Evolutionary conservation across 306 rosid genomes (phyloP), one percentile per base, ranked within the genome.

Genomic region (Castanea mollissima): DNA sequence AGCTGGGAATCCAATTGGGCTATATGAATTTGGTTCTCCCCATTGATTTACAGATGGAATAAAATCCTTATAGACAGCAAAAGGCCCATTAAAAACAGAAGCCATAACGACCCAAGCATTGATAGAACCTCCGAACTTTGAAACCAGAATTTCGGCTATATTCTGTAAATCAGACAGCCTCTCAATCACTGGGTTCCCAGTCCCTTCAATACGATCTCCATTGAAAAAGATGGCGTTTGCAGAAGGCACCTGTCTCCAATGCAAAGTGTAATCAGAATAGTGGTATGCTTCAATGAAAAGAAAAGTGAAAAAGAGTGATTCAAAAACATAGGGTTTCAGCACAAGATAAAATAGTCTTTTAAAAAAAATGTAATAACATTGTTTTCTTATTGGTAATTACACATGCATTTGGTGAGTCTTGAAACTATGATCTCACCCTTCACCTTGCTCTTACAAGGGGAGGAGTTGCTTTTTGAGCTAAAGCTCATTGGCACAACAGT

Each of bases 61-160:
- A 79, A 95, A 92, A 77, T 91, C 94, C 71, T 88, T 83, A 70
- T 90, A 90, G 71, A 95, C 87, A 68, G 99, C 94, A 10, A 89
- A 95, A 80, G 98, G 89, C 63, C 98, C 98, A 76, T 89, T 86
- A 67, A 85, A 95, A 83, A 74, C 76, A 62, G 98, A 86, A 83
- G 97, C 92, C 78, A 91, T 94, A 34, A 95, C 76, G 78, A 90
- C 94, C 98, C 99, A 95, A 72, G 97, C 87, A 83, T 94, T 94
- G 76, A 83, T 63, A 18, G 60, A 86, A 73, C 77, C 79, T 70
- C 97, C 94, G 57, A 95, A 88, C 85, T 95, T 92, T 21, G 91
- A 83, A 79, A 87, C 97, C 63, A 92, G 63, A 79, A 89, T 79
- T 84, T 90, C 92, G 52, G 98, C 90, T 80, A 94, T 84, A 55